These are phyloP conservation scores for Cytospora piceae DNA, from an alignment of 2,329 filamentous ascomycete genomes.

Conservation along the genomic window DNA sequence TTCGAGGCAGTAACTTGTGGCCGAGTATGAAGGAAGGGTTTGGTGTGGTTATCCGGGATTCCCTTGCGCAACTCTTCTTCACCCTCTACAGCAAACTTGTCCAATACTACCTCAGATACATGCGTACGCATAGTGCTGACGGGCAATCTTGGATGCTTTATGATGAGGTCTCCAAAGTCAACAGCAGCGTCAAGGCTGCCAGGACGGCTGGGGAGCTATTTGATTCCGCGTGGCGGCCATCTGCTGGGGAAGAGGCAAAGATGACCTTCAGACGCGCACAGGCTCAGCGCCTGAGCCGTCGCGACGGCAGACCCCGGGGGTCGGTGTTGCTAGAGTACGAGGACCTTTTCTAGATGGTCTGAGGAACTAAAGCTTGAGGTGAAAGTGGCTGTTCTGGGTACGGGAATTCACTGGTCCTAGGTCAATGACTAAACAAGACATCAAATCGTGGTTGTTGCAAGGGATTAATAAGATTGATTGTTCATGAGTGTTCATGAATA, in stretches of 20 bases:
- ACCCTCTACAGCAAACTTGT: neutral
- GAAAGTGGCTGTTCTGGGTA: too few relatives aligned
- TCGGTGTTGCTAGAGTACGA: too few relatives aligned
- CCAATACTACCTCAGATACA: neutral
- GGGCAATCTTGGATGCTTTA: neutral
- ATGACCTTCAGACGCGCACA: constrained; percentile 18
- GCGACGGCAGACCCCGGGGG: too few relatives aligned
- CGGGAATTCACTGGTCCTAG: too few relatives aligned
- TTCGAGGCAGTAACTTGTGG: constrained; percentile 17
- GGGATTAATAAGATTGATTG: too few relatives aligned
- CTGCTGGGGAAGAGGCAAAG: constrained; percentile 17
- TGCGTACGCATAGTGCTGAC: neutral
- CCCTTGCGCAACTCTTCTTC: neutral
- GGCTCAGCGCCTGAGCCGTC: constrained; percentile 17
- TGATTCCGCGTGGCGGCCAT: constrained; percentile 12
- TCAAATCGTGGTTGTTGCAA: too few relatives aligned
- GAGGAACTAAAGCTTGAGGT: too few relatives aligned
- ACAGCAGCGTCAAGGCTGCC: neutral
- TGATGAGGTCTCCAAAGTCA: neutral
- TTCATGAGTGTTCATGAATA: too few relatives aligned
- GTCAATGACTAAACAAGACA: too few relatives aligned
- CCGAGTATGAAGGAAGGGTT: neutral
- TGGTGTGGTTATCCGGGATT: neutral
- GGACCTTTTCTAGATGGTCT: too few relatives aligned
- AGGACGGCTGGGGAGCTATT: constrained; percentile 1